Percentiles rank a stretch among this genome's conserved stretches.
Conservation (phyloP, 2,329 filamentous ascomycete species). For the Scedosporium boydii region DNA sequence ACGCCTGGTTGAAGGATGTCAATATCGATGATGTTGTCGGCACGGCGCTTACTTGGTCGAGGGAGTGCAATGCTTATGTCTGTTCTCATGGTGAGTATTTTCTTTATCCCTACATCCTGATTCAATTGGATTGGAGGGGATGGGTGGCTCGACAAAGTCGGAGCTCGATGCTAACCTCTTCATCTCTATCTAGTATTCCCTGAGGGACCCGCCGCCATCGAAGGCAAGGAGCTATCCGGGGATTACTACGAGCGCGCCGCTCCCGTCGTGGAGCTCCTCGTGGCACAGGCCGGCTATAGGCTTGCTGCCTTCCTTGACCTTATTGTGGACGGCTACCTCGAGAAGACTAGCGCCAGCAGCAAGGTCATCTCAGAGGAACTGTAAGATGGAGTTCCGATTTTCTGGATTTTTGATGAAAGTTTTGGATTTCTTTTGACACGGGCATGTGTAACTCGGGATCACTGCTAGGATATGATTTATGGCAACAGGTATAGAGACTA, state of each 20-base stretch:
- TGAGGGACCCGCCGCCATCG: conserved; percentile 47
- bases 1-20: conserved; percentile 48
- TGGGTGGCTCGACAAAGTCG: not conserved
- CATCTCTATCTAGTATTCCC: conserved; percentile 40
- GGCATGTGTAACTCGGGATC: not conserved
- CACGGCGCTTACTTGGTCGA: conserved; percentile 55
- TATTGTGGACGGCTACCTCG: conserved; percentile 33
- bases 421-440: not conserved
- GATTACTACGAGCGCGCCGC: conserved; percentile 55
- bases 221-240: conserved; percentile 49
- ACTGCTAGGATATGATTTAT: too few species aligned
- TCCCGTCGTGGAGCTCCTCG: conserved; percentile 54
- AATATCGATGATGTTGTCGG: conserved; percentile 41
- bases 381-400: not conserved
- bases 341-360: not conserved
- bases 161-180: conserved; percentile 12
- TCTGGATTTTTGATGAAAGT: not conserved
- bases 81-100: conserved; percentile 45
- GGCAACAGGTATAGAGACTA: too few species aligned
- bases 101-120: not conserved
- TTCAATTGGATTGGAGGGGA: not conserved
- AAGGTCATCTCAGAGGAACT: not conserved
- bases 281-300: conserved; percentile 60
- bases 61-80: conserved; percentile 52
- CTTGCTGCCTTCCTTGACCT: conserved; percentile 59